phyloP scores from a whole-genome alignment of 306 rosid genomes.

The Styphnolobium japonicum region DNA sequence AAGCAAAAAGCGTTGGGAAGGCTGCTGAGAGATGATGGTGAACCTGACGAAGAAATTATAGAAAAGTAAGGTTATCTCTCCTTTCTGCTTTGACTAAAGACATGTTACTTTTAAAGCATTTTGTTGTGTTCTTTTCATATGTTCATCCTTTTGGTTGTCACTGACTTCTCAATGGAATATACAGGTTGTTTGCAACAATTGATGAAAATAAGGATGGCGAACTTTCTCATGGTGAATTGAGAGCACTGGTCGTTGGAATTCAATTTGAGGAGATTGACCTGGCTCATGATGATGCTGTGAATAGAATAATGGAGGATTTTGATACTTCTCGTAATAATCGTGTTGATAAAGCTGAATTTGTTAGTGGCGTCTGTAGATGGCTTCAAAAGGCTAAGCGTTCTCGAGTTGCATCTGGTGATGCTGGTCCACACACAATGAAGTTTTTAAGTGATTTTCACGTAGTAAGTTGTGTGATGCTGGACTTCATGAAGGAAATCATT shows the following conservation, averaged over 20 bases:
- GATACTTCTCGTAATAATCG: constrained; percentile 48
- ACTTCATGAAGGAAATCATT: not conserved
- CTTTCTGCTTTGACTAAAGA: constrained; percentile 19
- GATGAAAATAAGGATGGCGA: constrained; percentile 46
- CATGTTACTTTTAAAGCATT: not conserved
- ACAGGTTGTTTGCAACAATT: constrained; percentile 60
- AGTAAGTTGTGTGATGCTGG: constrained; percentile 41
- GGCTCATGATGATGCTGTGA: constrained; percentile 60
- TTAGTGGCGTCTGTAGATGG: constrained; percentile 62
- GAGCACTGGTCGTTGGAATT: constrained; percentile 78
- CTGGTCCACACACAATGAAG: constrained; percentile 49
- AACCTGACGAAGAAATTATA: constrained; percentile 58
- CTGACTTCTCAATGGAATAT: constrained; percentile 22
- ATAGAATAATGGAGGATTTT: constrained; percentile 54
- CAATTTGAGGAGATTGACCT: constrained; percentile 64
- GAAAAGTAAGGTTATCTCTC: constrained; percentile 43
- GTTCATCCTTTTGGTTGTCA: constrained; percentile 8
- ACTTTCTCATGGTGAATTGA: constrained; percentile 62
- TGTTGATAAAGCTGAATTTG: constrained; percentile 53
- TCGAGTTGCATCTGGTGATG: constrained; percentile 36
- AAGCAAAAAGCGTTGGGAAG: constrained; percentile 60
- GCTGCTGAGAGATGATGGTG: constrained; percentile 59
- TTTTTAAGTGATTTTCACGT: constrained; percentile 47
- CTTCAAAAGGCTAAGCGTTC: constrained; percentile 39
- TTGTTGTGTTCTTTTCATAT: not conserved